Evolutionary conservation across 2,329 filamentous ascomycete genomes (phyloP), one percentile per base, ranked within the genome.

Genomic region (Fusarium gaditjirri): DNA sequence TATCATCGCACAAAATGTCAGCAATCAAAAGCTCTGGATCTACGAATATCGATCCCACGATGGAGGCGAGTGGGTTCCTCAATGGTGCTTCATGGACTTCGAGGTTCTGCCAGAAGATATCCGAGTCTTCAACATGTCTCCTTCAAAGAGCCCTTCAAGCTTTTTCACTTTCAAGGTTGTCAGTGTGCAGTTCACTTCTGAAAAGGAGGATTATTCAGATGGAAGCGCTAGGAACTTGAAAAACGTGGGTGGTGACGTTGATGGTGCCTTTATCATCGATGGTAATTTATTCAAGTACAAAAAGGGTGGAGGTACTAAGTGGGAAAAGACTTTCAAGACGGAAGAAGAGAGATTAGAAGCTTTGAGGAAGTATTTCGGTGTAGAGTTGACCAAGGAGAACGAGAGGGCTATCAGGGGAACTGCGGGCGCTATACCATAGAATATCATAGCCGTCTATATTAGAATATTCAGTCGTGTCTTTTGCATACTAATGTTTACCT

Each of bases 151-250:
- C 4, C 63, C 68, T 3, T 68, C 69, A 0, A 71, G 68, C 13
- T 71, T 71, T 54, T 71, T 71, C 11, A 71, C 69, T 13, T 71
- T 59, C 50, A 71, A 56, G 11, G 31, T 71, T 6, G 7, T 71
- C 16, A 52, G 63, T 6, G 63, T 71, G 4, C 52, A 54, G 13
- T 71, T 71, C 12, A 70, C 66, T 29, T 70, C 67, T 38, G 42
- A 50, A 10, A 50, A 52, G 1, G 66, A 68, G 17, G 50, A 69
- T 23, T 52, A n/a, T 14, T 55, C 47, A 1, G 29, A 53, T 5
- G 53, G 36, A 16, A 29, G 16, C 8, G 16, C n/a, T 3, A 55
- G 49, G 8, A 16, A 61, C 16, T 33, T 69, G 21, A 39, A 12
- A 2, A 59, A 41, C 3, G 10, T 17, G 0, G 23, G 43, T 6